Conservation (phyloP, 148 eudicot genomes). For the Beta vulgaris region DNA sequence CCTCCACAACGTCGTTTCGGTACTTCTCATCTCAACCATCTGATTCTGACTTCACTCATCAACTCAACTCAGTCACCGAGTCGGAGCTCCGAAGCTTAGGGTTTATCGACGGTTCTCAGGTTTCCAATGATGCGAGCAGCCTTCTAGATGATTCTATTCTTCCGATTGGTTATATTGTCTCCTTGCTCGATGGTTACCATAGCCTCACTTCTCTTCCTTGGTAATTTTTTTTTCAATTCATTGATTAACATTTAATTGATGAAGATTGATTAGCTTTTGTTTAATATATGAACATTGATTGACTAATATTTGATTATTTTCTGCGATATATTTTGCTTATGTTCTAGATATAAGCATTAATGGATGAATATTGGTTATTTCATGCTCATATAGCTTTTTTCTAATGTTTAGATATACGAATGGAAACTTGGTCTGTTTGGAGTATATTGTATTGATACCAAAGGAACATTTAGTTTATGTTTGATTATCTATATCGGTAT, state of each 20-base stretch:
- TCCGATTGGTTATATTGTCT: slow-evolving; percentile 46
- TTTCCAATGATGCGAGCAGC: slow-evolving; percentile 10
- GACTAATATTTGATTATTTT: not conserved
- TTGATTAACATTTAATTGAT: not conserved
- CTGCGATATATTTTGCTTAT: not conserved
- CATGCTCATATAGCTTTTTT: too few species aligned
- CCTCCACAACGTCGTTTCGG: slow-evolving; percentile 24
- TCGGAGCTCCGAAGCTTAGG: slow-evolving; percentile 35
- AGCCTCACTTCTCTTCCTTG: slow-evolving; percentile 68
- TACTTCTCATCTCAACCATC: slow-evolving; percentile 37
- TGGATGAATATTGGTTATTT: too few species aligned
- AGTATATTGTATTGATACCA: not conserved
- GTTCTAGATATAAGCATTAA: not conserved
- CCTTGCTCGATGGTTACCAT: slow-evolving; percentile 57
- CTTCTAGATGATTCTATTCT: slow-evolving; percentile 40
- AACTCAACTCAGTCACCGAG: slow-evolving; percentile 32
- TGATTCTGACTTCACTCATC: slow-evolving; percentile 16
- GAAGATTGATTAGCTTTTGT: not conserved
- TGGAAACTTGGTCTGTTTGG: not conserved
- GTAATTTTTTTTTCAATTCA: slow-evolving; percentile 27
- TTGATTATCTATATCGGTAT: not conserved
- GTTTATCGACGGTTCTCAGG: slow-evolving; percentile 27
- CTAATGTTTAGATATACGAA: not conserved
- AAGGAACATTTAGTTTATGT: not conserved
- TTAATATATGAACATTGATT: not conserved